Evolutionary conservation across 1,284 basidiomycete species (phyloP).

Genomic region (Puccinia coronata): DNA sequence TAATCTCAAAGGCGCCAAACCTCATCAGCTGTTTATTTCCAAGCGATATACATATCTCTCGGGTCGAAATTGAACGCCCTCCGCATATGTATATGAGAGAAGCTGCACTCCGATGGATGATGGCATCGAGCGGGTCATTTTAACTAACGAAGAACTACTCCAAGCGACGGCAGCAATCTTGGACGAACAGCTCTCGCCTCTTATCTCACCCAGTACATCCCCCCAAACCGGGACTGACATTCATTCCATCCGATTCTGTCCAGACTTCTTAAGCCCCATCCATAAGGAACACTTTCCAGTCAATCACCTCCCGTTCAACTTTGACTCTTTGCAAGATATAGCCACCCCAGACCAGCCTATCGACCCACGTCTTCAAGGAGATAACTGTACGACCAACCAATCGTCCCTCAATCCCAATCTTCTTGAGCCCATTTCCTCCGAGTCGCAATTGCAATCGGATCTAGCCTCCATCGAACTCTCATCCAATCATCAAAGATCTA

Average conservation of each 20-base stretch:
- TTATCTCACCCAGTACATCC: background rate
- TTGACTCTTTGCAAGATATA: background rate
- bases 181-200: background rate
- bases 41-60: background rate
- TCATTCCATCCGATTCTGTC: constrained; percentile 14
- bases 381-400: background rate
- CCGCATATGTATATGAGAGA: background rate
- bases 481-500: background rate
- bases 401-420: background rate
- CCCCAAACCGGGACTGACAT: background rate
- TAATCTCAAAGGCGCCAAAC: background rate
- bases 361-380: background rate
- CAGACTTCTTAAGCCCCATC: background rate
- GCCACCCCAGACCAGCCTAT: background rate
- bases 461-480: background rate
- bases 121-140: background rate
- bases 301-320: background rate
- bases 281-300: background rate
- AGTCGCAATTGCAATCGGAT: background rate
- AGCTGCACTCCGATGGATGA: constrained; percentile 1
- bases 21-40: background rate
- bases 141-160: constrained; percentile 12
- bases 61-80: background rate
- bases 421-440: background rate
- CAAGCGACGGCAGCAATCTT: constrained; percentile 1